Evolutionary conservation across 495 filamentous ascomycete species (phyloP).

Genomic region (Neurospora intermedia): DNA sequence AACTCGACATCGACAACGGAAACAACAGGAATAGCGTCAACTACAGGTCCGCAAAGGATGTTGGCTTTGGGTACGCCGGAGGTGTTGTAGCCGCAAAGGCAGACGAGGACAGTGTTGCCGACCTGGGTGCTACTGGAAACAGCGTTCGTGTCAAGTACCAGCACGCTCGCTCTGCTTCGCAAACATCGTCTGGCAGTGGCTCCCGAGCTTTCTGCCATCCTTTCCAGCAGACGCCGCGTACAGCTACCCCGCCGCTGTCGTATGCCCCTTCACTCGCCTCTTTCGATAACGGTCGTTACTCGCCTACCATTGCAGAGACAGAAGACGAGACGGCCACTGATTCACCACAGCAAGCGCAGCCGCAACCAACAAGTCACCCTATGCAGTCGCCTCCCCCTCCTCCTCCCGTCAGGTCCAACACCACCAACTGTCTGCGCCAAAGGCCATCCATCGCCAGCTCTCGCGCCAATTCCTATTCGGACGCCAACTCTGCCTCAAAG

Average conservation of each 20-base stretch:
- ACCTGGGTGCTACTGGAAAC: slow-evolving; percentile 4
- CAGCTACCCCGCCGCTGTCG: slow-evolving; percentile 43
- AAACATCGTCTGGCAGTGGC: slow-evolving; percentile 37
- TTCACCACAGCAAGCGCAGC: slow-evolving; percentile 14
- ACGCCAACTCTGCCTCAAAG: slow-evolving; percentile 21
- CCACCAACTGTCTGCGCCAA: slow-evolving; percentile 2
- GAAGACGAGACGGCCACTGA: slow-evolving; percentile 31
- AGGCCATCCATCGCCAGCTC: slow-evolving; percentile 31
- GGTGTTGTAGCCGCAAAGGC: neutral
- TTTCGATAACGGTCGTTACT: slow-evolving; percentile 31
- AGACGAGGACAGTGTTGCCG: neutral
- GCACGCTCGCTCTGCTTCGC: slow-evolving; percentile 42
- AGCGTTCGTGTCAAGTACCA: slow-evolving; percentile 22
- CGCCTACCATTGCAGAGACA: slow-evolving; percentile 39
- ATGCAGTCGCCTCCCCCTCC: slow-evolving; percentile 2
- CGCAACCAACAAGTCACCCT: slow-evolving; percentile 10
- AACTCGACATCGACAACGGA: slow-evolving; percentile 12
- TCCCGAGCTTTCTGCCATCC: slow-evolving; percentile 41
- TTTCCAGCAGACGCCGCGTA: slow-evolving; percentile 47
- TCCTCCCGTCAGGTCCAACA: neutral
- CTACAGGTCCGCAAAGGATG: slow-evolving; percentile 18
- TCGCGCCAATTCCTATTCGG: slow-evolving; percentile 32
- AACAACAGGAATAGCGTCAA: slow-evolving; percentile 7
- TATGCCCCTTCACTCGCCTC: slow-evolving; percentile 42
- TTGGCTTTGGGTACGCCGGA: slow-evolving; percentile 16